Base-by-base conservation (phyloP, 768 basidiomycete genomes). In the Nevesoporus exiguus region DNA sequence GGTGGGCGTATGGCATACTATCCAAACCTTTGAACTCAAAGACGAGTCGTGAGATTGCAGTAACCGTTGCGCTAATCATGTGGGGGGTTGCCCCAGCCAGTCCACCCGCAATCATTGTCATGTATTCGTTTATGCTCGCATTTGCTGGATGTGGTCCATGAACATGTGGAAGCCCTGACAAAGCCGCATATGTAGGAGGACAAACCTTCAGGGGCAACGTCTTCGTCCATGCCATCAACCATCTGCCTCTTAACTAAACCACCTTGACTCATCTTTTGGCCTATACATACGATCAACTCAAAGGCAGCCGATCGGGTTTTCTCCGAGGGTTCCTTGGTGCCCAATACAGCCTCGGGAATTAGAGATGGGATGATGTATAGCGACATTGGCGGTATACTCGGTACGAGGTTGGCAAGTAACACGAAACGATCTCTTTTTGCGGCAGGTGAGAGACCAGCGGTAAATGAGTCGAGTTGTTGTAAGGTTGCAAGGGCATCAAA, bases 51-150 rank as follows among this genome's bases (percentile, higher is more conserved):
- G 95, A 95, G 50, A 99, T 84, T 0, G 93, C 92, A 7, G 94
- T 98, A 49, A 98, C 85, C 1, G 93, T 92, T 2, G 97, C 97
- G 65, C 94, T 96, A 68, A 98, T 96, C 93, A 97, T 98, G 67
- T 99, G 97, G 0, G 96, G 94, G 11, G 84, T 90, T 14, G 90
- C 86, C 21, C 93, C 95, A 9, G 93, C 94, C 44, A 98, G 73
- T 53, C 97, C 97, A 61, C 93, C 95, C 34, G 91, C 91, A 27
- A 98, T 77, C 95, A 99, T 98, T 3, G 90, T 99, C 75, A 98
- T 78, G 68, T 90, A 98, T 68, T 98, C 97, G 61, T 93, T 86
- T 42, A 95, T 79, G 63, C 70, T 90, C 0, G 93, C 95, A 49
- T 73, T 72, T 49, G 83, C 90, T 81, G 52, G 10, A 54, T 40